Percentiles rank a stretch among this genome's conserved stretches.
phyloP scores from a whole-genome alignment of 1,284 basidiomycete genomes.

The Ustilago trichophora region DNA sequence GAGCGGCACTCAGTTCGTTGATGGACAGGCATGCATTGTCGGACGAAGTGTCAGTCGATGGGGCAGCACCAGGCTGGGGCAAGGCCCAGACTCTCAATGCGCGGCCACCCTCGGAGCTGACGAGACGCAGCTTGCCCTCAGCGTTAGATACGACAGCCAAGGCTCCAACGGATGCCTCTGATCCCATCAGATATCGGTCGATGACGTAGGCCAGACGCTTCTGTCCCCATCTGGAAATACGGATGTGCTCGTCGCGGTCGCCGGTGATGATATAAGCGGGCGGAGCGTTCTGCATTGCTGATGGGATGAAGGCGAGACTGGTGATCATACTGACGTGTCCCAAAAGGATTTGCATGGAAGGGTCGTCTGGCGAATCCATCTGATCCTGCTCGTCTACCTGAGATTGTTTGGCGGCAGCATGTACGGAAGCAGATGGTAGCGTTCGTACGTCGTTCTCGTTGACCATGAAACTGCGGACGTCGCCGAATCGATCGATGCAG shows the following conservation, averaged over 20 bases:
- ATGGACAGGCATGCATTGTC: conserved; percentile 32
- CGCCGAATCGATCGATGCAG: conserved; percentile 57
- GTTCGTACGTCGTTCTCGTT: conserved; percentile 22
- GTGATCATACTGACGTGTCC: conserved; percentile 63
- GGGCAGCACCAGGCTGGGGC: conserved; percentile 13
- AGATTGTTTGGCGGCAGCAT: background rate
- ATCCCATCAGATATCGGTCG: conserved; percentile 57
- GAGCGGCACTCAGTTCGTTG: conserved; percentile 28
- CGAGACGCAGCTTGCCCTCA: conserved; percentile 24
- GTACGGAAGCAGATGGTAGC: conserved; percentile 5
- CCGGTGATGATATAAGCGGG: conserved; percentile 49
- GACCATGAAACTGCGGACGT: conserved; percentile 52
- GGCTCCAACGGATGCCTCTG: conserved; percentile 52
- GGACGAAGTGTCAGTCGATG: conserved; percentile 9
- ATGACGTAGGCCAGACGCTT: conserved; percentile 53
- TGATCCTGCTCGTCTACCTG: conserved; percentile 36
- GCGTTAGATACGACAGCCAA: conserved; percentile 34
- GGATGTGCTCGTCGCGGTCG: conserved; percentile 65
- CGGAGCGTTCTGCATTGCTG: conserved; percentile 11
- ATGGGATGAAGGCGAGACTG: conserved; percentile 49
- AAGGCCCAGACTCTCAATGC: conserved; percentile 48
- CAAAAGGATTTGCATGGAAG: conserved; percentile 49
- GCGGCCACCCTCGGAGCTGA: conserved; percentile 56
- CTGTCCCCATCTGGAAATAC: conserved; percentile 62
- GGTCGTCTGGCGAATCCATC: conserved; percentile 42